Evolutionary conservation across 2,329 filamentous ascomycete species (phyloP), one percentile per base, ranked within the genome.

Genomic region (Fusarium protoensiforme): DNA sequence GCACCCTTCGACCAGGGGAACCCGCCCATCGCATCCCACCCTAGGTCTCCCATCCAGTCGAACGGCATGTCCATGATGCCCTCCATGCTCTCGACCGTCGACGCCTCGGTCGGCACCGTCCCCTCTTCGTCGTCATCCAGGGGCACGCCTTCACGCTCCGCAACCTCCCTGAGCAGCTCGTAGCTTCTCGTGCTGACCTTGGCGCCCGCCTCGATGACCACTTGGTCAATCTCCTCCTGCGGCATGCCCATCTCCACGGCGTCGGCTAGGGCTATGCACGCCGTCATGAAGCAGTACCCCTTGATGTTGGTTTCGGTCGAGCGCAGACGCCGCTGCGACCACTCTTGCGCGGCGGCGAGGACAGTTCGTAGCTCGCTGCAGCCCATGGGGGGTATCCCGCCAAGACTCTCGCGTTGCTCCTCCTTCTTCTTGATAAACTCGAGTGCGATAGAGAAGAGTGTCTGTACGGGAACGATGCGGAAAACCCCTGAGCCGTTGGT

Each of bases 391-490:
- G 79, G 69, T 5, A 79, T 65, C 27, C 75, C 79, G 8, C 76
- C 80, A 10, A 80, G 75, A 31, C 76, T 80, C 29, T 74, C 77
- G 2, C 65, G 77, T 62, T 85, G 82, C 54, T 86, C 86, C 48
- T 85, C 81, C 7, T 84, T 81, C 69, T 85, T 83, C 72, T 84
- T 81, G 41, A 87, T 76, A 5, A 88, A 80, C 69, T 90, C 87
- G 7, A 86, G 76, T 27, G 81, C 82, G 9, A 89, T 78, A 1
- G 83, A 83, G 58, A 86, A 81, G 2, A 84, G 76, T 0, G 80
- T 80, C 62, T 86, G 82, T 3, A 81, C 77, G 0, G 83, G 80
- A 0, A 85, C 77, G 5, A 84, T 83, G 7, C 85, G 84, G 62
- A 85, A 87, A 5, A 84, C 76, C 0, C 86, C 84, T 0, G 83